These are phyloP conservation scores for Neoconidiobolus thromboides DNA, from an alignment of 371 early-diverging fungal species.

Conservation along the genomic window DNA sequence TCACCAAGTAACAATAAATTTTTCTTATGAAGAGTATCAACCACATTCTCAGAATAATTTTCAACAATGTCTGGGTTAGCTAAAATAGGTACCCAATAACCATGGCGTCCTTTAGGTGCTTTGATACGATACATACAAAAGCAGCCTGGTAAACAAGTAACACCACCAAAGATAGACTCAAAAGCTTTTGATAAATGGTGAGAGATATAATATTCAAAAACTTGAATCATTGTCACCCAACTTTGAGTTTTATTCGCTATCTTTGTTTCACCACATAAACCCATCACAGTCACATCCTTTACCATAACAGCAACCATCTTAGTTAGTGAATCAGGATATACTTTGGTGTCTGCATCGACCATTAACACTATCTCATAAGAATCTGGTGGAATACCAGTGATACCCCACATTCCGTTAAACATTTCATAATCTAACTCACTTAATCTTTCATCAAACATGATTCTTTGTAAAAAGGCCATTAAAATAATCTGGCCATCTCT, in stretches of 20 bases:
- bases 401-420: slow-evolving; percentile 65
- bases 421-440: slow-evolving; percentile 88
- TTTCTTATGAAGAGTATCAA: slow-evolving; percentile 97
- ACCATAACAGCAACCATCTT: slow-evolving; percentile 55
- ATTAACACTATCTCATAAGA: slow-evolving; percentile 76
- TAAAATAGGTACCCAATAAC: slow-evolving; percentile 74
- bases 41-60: slow-evolving; percentile 88
- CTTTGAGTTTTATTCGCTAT: slow-evolving; percentile 64
- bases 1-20: slow-evolving; percentile 95
- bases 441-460: slow-evolving; percentile 89
- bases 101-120: slow-evolving; percentile 49
- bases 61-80: slow-evolving; percentile 86
- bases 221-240: slow-evolving; percentile 83
- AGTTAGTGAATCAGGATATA: slow-evolving; percentile 52
- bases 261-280: slow-evolving; percentile 74
- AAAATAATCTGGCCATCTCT: slow-evolving; percentile 95
- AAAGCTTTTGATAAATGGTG: slow-evolving; percentile 88
- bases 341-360: slow-evolving; percentile 94
- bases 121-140: slow-evolving; percentile 93
- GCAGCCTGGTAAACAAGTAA: slow-evolving; percentile 93
- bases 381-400: slow-evolving; percentile 65
- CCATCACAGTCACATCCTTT: slow-evolving; percentile 52
- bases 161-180: slow-evolving; percentile 88
- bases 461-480: slow-evolving; percentile 89
- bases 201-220: slow-evolving; percentile 93